Conservation (phyloP, 2,329 filamentous ascomycete species). For the Dothiorella sarmentorum region DNA sequence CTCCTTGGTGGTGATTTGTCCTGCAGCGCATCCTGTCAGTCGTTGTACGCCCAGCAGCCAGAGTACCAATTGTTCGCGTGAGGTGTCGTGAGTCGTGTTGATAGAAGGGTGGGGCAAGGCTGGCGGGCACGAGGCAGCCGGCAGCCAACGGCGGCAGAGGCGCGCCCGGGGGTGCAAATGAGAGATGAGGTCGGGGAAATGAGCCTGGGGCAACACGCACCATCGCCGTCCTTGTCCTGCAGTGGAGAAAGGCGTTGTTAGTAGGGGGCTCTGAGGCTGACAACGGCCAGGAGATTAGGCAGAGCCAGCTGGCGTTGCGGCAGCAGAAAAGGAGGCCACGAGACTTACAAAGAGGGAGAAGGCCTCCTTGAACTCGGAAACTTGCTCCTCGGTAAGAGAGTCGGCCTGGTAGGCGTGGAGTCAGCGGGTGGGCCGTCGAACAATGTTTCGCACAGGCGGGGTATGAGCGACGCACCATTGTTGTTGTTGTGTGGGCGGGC, state of each 20-base stretch:
- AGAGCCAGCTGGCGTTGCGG: background rate
- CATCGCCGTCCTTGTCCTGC: conserved; percentile 59
- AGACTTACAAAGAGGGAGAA: conserved; percentile 98
- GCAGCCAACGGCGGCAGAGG: conserved; percentile 1
- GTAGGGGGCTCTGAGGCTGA: conserved; percentile 22
- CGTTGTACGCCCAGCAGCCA: background rate
- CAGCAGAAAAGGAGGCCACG: conserved; percentile 23
- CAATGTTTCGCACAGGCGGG: conserved; percentile 24
- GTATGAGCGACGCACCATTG: conserved; percentile 40
- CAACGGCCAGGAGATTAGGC: conserved; percentile 17
- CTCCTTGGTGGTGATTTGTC: conserved; percentile 62
- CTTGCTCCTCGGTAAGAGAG: conserved; percentile 98
- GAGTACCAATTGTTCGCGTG: conserved; percentile 12
- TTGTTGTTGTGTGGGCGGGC: conserved; percentile 7
- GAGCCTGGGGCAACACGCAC: conserved; percentile 34
- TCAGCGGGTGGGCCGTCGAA: conserved; percentile 21
- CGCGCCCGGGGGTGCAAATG: background rate
- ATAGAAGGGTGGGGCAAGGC: conserved; percentile 8
- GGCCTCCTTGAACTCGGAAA: conserved; percentile 99
- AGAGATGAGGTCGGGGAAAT: background rate
- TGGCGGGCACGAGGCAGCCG: background rate
- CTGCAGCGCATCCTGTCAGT: conserved; percentile 35
- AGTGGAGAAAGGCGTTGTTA: conserved; percentile 24
- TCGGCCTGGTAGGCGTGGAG: conserved; percentile 65
- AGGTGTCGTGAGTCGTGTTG: conserved; percentile 6